Base-by-base conservation (phyloP, 768 basidiomycete species). In the Russula lepida region DNA sequence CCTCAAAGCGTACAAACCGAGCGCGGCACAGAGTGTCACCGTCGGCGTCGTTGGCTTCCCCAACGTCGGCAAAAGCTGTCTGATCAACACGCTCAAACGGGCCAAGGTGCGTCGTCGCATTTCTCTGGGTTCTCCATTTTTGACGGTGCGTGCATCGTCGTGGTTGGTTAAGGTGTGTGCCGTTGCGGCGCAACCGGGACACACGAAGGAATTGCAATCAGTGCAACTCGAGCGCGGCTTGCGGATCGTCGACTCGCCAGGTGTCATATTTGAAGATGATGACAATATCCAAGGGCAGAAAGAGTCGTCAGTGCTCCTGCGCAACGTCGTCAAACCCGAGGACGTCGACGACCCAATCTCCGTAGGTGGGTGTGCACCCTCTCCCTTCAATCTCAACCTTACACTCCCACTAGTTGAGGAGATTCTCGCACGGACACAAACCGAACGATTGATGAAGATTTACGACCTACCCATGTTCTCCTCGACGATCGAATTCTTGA, bases 1-100 rank as follows among this genome's bases (percentile, higher is more conserved):
- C 2, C 77, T 95, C 44, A 97, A 95, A 69, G 87, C 86, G 0
- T 90, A 88, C 71, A 88, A 85, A 64, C 86, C 85, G 1, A 83
- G 77, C 33, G 67, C 73, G 1, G 76, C 83, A 0, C 83, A 85
- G 33, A 88, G 83, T 64, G 77, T 92, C 54, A 93, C 91, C 0
- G 81, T 95, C 53, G 93, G 93, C 17, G 90, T 98, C 19, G 90
- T 98, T 4, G 95, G 95, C 1, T 95, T 93, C 73, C 95, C 95
- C 1, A 98, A 98, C 72, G 95, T 98, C 49, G 95, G 95, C 15
- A 98, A 98, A 76, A 95, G 92, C 59, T 89, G 86, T 68, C 70
- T 98, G 60, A 94, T 99, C 72, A 98, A 98, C 72, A 88, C 91
- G 47, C 75, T 99, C 54, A 94, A 93, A 73, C 76, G 92, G 39